phyloP scores from a whole-genome alignment of 768 basidiomycete species.

The Macrolepiota albuminosa region DNA sequence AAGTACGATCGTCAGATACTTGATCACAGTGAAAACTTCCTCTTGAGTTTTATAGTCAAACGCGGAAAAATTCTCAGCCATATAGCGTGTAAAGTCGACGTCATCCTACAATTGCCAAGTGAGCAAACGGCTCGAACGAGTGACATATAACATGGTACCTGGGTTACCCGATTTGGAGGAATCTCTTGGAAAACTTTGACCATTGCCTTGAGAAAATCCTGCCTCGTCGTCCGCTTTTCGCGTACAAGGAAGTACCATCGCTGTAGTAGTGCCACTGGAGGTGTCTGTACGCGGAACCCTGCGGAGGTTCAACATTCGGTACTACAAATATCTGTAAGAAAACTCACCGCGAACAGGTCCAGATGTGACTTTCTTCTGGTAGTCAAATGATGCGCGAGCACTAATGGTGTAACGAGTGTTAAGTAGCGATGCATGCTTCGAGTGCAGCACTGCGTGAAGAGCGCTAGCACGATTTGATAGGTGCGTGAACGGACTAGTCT shows the following conservation, averaged over 20 bases:
- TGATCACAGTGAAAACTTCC: constrained; percentile 84
- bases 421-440: constrained; percentile 85
- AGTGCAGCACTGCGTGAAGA: constrained; percentile 77
- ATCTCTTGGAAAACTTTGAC: constrained; percentile 80
- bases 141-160: constrained; percentile 31
- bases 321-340: not conserved
- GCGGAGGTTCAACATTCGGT: not conserved
- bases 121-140: not conserved
- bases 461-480: constrained; percentile 74
- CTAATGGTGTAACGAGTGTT: constrained; percentile 82
- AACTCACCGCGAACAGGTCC: constrained; percentile 50
- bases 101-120: constrained; percentile 51
- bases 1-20: constrained; percentile 66
- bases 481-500: constrained; percentile 63
- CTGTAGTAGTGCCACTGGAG: constrained; percentile 72
- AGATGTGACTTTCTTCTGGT: constrained; percentile 58
- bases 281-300: constrained; percentile 66
- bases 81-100: constrained; percentile 82
- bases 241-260: constrained; percentile 89
- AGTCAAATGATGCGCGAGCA: constrained; percentile 77
- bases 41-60: constrained; percentile 96
- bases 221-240: constrained; percentile 82
- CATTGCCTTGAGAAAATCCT: constrained; percentile 84
- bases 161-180: constrained; percentile 47
- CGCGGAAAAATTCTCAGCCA: constrained; percentile 90